Base-by-base conservation (phyloP, 495 filamentous ascomycete genomes). In the Talaromyces liani region DNA sequence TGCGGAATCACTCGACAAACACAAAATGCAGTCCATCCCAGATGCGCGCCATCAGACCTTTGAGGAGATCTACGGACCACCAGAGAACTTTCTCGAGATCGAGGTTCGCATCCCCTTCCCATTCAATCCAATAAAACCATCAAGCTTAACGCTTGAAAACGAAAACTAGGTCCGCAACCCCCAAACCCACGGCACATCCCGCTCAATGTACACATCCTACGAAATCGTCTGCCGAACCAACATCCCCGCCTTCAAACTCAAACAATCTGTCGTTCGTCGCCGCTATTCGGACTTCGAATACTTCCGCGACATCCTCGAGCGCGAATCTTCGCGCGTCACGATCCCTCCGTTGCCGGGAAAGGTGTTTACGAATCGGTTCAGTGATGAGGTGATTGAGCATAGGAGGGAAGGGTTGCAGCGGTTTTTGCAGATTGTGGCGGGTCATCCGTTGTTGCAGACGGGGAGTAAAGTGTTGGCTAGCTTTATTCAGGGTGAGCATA, bases 281-380 rank as follows among this genome's bases (percentile, higher is more conserved):
- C 91, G 94, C 27, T 98, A 98, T 78, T 92, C 88, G 63, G 94
- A 98, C 75, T 98, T 98, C 69, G 94, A 98, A 79, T 92, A 94
- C 79, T 98, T 98, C 79, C 92, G 94, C 69, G 94, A 98, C 73
- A 96, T 98, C 62, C 84, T 98, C 59, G 94, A 98, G 82, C 88
- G 95, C 62, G 94, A 98, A 79, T 88, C 84, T 68, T 93, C 93
- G 41, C 82, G 95, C 61, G 94, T 98, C 57, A 96, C 91, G 31
- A 98, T 98, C 71, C 94, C 94, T 4, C 94, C 94, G 25, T 79
- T 98, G 58, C 94, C 94, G 0, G 94, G 94, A 27, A 98, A 98
- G 78, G 94, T 98, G 33, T 96, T 98, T 69, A 97, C 93, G 27
- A 98, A 98, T 74, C 90, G 94, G 16, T 98, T 98, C 79, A 93